Evolutionary conservation across 2,329 filamentous ascomycete genomes (phyloP).

Genomic region (Penicillium sp.): DNA sequence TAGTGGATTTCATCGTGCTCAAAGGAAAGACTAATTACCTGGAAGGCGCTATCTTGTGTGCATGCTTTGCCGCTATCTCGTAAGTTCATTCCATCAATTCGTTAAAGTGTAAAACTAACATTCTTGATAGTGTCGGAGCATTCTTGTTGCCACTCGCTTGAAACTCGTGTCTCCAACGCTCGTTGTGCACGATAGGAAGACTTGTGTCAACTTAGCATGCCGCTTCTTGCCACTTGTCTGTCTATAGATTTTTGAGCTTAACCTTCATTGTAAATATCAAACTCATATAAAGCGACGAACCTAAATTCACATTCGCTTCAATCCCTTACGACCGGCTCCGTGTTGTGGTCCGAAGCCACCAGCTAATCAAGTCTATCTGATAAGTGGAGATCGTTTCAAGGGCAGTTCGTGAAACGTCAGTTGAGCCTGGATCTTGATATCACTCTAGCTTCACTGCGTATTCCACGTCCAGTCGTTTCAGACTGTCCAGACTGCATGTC

Average conservation of each 20-base stretch:
- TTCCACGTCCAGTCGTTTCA: background rate
- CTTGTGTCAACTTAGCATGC: background rate
- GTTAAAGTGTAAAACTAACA: background rate
- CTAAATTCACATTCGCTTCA: background rate
- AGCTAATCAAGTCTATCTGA: background rate
- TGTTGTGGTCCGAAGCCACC: background rate
- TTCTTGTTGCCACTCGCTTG: constrained; percentile 11
- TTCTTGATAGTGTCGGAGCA: constrained; percentile 13
- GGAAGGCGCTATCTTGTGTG: constrained; percentile 18
- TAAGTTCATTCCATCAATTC: constrained; percentile 2
- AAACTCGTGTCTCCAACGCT: background rate
- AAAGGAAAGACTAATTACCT: constrained; percentile 21
- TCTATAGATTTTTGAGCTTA: background rate
- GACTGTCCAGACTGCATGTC: background rate
- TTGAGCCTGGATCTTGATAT: too few relatives aligned
- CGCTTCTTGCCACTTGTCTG: background rate
- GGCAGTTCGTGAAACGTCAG: background rate
- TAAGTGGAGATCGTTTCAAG: background rate
- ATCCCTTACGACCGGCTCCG: background rate
- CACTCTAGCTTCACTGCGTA: background rate
- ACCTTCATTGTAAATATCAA: constrained; percentile 2
- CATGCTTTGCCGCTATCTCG: constrained; percentile 21
- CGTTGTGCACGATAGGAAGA: too few relatives aligned
- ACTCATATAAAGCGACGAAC: background rate
- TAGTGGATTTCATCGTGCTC: constrained; percentile 19